phyloP scores from a whole-genome alignment of 805 yeast species.

The Yamadazyma olivae region DNA sequence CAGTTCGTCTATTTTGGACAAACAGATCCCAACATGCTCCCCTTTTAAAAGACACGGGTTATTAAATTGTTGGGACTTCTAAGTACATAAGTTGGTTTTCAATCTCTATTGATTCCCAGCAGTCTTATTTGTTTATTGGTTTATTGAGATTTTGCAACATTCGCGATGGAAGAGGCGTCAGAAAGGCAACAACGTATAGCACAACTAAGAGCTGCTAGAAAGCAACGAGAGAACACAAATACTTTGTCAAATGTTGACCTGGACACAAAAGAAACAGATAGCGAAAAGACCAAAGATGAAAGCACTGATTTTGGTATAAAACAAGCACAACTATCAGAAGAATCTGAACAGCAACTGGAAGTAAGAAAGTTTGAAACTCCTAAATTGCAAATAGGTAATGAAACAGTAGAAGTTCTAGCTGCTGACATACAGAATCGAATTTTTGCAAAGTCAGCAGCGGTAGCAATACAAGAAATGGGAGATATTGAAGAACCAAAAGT shows the following conservation, averaged over 20 bases:
- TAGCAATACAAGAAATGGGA: constrained; percentile 8
- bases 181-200: constrained; percentile 12
- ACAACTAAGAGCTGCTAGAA: constrained; percentile 8
- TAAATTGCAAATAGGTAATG: constrained; percentile 11
- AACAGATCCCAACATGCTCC: no score
- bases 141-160: background rate
- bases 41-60: no score
- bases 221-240: constrained; percentile 2
- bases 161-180: constrained; percentile 9
- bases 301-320: background rate
- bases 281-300: constrained; percentile 1
- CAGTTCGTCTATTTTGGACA: no score
- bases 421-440: constrained; percentile 21
- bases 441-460: constrained; percentile 13
- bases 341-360: background rate
- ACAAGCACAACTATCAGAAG: background rate
- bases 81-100: no score
- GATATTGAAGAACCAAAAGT: background rate
- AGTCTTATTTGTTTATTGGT: no score
- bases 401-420: constrained; percentile 27
- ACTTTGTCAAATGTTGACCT: no score
- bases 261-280: no score
- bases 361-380: background rate
- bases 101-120: no score
- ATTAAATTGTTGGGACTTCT: no score